phyloP scores from a whole-genome alignment of 495 filamentous ascomycete species.

The Trichoderma erinaceum region DNA sequence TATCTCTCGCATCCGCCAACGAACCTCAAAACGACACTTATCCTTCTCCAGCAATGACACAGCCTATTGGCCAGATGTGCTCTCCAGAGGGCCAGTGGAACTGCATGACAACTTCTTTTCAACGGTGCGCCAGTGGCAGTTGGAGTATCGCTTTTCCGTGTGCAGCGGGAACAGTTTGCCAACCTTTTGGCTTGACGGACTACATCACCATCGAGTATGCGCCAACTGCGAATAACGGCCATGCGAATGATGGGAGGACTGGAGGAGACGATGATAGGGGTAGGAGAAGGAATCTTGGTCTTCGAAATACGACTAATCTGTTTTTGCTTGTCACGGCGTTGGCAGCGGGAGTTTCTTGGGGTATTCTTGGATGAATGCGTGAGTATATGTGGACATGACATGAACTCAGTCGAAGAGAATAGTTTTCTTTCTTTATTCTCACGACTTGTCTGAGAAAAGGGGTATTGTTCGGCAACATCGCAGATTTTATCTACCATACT shows the following conservation, averaged over 20 bases:
- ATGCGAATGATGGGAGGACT: neutral
- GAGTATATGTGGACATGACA: too few relatives aligned
- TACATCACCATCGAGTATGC: constrained; percentile 22
- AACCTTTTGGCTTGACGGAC: constrained; percentile 28
- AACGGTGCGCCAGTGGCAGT: constrained; percentile 32
- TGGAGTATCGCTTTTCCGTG: constrained; percentile 31
- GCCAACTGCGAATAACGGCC: constrained; percentile 15
- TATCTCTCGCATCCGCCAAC: neutral
- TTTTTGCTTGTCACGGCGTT: neutral
- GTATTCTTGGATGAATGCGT: neutral
- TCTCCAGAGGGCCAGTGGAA: constrained; percentile 34
- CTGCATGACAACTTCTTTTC: constrained; percentile 32
- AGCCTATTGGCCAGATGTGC: constrained; percentile 1
- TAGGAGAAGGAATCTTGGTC: neutral
- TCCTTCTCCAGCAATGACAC: neutral
- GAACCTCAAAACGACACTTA: neutral
- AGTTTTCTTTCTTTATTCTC: too few relatives aligned
- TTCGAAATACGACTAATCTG: neutral
- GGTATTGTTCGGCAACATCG: neutral
- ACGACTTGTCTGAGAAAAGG: neutral
- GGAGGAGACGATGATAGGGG: neutral
- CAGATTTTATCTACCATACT: too few relatives aligned
- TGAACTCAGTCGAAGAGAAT: too few relatives aligned
- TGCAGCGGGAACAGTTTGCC: constrained; percentile 29
- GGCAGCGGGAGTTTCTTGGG: neutral